These are phyloP conservation scores for Zygosaccharomyces sapae DNA, from an alignment of 1,139 yeast genomes.

Conservation along the genomic window DNA sequence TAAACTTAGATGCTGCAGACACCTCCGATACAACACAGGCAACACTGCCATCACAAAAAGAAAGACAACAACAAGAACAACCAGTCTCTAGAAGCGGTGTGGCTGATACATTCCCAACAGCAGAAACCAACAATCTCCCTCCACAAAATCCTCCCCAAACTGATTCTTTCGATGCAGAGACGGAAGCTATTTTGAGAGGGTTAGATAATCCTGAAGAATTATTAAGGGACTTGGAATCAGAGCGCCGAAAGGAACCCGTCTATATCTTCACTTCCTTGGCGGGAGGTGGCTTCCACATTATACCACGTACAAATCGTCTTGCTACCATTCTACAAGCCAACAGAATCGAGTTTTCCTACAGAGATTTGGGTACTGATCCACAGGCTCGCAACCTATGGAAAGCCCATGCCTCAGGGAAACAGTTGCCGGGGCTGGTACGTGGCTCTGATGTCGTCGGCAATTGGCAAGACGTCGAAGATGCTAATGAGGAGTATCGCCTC, in stretches of 20 bases:
- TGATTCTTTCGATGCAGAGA: conserved; percentile 14
- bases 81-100: too few relatives aligned
- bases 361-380: conserved; percentile 82
- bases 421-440: conserved; percentile 86
- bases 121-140: too few relatives aligned
- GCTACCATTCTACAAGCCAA: conserved; percentile 74
- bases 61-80: too few relatives aligned
- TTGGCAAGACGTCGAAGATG: conserved; percentile 76
- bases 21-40: too few relatives aligned
- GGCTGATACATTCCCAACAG: too few relatives aligned
- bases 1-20: too few relatives aligned
- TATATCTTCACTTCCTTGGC: conserved; percentile 83
- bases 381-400: conserved; percentile 85
- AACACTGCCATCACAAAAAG: too few relatives aligned
- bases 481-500: conserved; percentile 75
- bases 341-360: conserved; percentile 57
- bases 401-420: conserved; percentile 66
- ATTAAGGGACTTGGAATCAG: conserved; percentile 13
- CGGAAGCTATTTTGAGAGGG: conserved; percentile 16
- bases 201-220: conserved; percentile 14
- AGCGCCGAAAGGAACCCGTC: conserved; percentile 51
- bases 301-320: conserved; percentile 74
- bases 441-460: conserved; percentile 81
- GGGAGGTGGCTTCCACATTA: conserved; percentile 79
- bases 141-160: too few relatives aligned